These are phyloP conservation scores for Protea cynaroides DNA, from an alignment of 164 flowering plant species.

Conservation along the genomic window DNA sequence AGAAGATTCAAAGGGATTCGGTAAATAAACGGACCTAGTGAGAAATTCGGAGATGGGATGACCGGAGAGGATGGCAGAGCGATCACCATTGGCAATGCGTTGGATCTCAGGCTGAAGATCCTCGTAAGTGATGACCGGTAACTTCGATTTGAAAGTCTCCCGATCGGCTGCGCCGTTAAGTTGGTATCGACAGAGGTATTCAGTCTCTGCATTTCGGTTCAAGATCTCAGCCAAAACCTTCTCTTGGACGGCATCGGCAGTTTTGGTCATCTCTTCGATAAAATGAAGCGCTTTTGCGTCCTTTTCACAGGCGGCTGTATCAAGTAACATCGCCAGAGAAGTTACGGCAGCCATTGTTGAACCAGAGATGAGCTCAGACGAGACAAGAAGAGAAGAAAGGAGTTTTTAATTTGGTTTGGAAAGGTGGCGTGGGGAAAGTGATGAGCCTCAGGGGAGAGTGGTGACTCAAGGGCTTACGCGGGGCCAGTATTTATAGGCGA, in stretches of 20 bases:
- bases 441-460: background rate
- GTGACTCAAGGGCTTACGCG: background rate
- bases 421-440: conserved; percentile 4
- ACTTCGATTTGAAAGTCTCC: conserved; percentile 28
- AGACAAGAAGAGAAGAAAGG: conserved; percentile 3
- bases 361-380: background rate
- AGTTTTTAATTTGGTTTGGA: background rate
- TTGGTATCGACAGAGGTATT: conserved; percentile 22
- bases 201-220: conserved; percentile 29
- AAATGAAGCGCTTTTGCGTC: conserved; percentile 32
- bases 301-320: conserved; percentile 23
- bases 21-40: conserved; percentile 22
- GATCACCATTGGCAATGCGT: conserved; percentile 44
- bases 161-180: conserved; percentile 26
- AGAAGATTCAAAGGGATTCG: no score
- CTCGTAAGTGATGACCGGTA: conserved; percentile 36
- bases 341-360: conserved; percentile 26
- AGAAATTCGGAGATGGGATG: conserved; percentile 43
- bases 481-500: background rate
- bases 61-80: conserved; percentile 31
- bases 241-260: conserved; percentile 29
- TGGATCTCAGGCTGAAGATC: conserved; percentile 38
- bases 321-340: conserved; percentile 16
- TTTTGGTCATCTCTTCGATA: conserved; percentile 38
- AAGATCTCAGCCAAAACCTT: conserved; percentile 31